Base-by-base conservation (phyloP, 1,284 basidiomycete genomes). In the Rhizoctonia solani region DNA sequence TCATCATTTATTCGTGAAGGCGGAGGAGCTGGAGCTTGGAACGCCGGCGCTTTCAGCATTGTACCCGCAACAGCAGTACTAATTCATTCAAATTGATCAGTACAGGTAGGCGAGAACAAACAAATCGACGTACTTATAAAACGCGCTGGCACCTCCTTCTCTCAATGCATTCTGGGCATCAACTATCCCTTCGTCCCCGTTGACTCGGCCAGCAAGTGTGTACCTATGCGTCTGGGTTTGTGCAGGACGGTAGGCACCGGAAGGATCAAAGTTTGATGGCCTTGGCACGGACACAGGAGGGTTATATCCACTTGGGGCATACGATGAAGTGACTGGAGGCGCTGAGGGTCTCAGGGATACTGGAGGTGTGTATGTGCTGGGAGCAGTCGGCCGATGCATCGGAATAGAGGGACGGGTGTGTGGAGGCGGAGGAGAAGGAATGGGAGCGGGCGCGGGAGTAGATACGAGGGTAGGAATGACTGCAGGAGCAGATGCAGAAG, bases 81-180 rank as follows among this genome's bases (percentile, higher is more conserved):
- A 14, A n/a, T n/a, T n/a, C n/a, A n/a, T n/a, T n/a, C n/a, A 32
- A 6, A 23, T 44, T 19, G 16, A 29, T 59, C 21, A 61, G 46
- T 61, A 30, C 25, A n/a, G 23, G 3, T 2, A 11, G 19, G 11
- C 29, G 41, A 23, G 53, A 14, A 25, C n/a, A 13, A 37, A 21
- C 23, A 39, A 27, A 9, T 29, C n/a, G 56, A 59, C 68, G 53
- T 42, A 69, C 68, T 52, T 56, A 54, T 69, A 69, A 54, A 69
- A 69, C 16, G 63, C 68, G 21, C 54, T n/a, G 21, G 68, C 63
- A 1, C 63, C 68, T 14, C 39, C 53, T 30, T 49, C 47, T 4
- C 30, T 41, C 11, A 68, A 23, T 11, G 27, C 63, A 13, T 21
- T 34, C 23, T 58, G 50, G 11, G 54, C 54, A 5, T 68, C 49